Percentiles rank a stretch among this genome's conserved stretches.
Conservation (phyloP, 306 rosid genomes). For the Aeschynomene evenia region DNA sequence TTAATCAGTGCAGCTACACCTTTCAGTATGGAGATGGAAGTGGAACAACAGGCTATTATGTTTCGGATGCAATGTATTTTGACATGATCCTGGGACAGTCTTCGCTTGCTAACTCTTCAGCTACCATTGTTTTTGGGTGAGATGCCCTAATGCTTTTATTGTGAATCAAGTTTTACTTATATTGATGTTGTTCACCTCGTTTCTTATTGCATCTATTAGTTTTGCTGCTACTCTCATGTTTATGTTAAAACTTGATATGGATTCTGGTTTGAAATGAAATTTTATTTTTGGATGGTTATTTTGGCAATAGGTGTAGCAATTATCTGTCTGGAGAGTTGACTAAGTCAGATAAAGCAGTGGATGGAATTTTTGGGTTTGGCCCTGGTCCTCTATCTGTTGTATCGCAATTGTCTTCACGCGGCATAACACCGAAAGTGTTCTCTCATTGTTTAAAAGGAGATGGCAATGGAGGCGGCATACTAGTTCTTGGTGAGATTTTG, state of each 20-base stretch:
- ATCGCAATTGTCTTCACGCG: slow-evolving; percentile 82
- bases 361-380: slow-evolving; percentile 96
- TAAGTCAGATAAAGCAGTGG: slow-evolving; percentile 83
- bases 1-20: slow-evolving; percentile 75
- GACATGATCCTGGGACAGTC: slow-evolving; percentile 78
- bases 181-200: slow-evolving; percentile 13
- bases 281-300: slow-evolving; percentile 27
- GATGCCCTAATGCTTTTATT: slow-evolving; percentile 37
- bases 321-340: slow-evolving; percentile 79
- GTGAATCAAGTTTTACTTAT: slow-evolving; percentile 11
- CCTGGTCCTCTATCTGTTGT: slow-evolving; percentile 81
- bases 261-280: slow-evolving; percentile 27
- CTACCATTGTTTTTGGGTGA: slow-evolving; percentile 86
- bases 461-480: slow-evolving; percentile 86
- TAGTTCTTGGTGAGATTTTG: slow-evolving; percentile 97
- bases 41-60: slow-evolving; percentile 79
- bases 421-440: slow-evolving; percentile 82
- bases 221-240: slow-evolving; percentile 14
- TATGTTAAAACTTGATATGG: slow-evolving; percentile 2
- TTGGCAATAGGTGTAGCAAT: slow-evolving; percentile 82
- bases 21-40: slow-evolving; percentile 91
- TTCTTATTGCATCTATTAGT: slow-evolving; percentile 7
- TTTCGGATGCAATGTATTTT: slow-evolving; percentile 67
- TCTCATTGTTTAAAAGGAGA: slow-evolving; percentile 95
- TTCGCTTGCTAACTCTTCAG: slow-evolving; percentile 56